Evolutionary conservation across 192 early-diverging fungal species (phyloP), one percentile per base, ranked within the genome.

Genomic region (Coemansia sp.): DNA sequence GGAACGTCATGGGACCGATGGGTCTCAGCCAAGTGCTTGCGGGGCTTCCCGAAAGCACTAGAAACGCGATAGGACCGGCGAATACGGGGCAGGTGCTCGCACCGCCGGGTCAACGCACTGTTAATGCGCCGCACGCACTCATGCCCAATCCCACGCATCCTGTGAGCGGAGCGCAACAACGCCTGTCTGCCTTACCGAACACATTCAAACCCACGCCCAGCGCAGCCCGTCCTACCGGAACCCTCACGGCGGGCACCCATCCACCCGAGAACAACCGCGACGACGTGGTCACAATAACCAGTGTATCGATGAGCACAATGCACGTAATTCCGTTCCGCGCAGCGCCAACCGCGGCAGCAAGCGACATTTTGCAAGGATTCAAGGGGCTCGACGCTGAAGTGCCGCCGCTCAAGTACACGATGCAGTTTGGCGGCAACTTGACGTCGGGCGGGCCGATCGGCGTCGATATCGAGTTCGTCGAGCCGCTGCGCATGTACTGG

Each of bases 371-470:
- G 16, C 30, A 16, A 27, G 46, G 28, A 9, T n/a, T 10, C 27
- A 68, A 68, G 48, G 54, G 60, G 5, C 54, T 65, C 12, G 69
- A 72, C 18, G 23, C 60, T 0, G 35, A 28, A 1, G 19, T 53
- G 11, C 12, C 45, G 14, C 38, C 62, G 3, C 11, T 33, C 2
- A 54, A 40, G 21, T 76, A 76, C 23, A 70, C 48, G 45, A 63
- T 76, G 59, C 67, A 70, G 50, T 6, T 77, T 9, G 62, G 54
- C 0, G 73, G 67, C 2, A 77, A 63, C 31, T 9, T 77, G 64
- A 67, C 67, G 0, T 76, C 73, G 0, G 73, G 67, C 28, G 73
- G 67, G 0, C 73, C 73, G 18, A 70, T 76, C 14, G 73, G 73
- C 19, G 64, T 76, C 9, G 53, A 58, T 22, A 70, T 76, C 14